Percentiles rank a stretch among this genome's conserved stretches.
These are phyloP conservation scores for Lentinula novae-zelandiae DNA, from an alignment of 1,284 basidiomycete genomes.

Conservation along the genomic window DNA sequence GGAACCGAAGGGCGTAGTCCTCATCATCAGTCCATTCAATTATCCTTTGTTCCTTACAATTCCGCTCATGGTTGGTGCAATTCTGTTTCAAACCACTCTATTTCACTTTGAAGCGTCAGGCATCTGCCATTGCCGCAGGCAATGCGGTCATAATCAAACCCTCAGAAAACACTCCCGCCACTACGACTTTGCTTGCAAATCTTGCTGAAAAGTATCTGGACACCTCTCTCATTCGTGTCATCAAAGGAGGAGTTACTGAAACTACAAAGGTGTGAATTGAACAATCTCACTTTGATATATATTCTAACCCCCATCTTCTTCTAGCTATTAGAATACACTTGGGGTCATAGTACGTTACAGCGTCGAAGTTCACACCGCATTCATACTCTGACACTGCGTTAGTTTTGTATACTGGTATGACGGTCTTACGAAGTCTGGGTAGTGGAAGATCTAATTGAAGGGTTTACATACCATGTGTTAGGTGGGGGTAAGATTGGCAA, in stretches of 20 bases:
- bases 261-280: conserved; percentile 54
- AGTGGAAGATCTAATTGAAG: conserved; percentile 5
- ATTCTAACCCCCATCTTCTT: background rate
- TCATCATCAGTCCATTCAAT: conserved; percentile 70
- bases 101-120: conserved; percentile 32
- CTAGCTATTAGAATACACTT: conserved; percentile 73
- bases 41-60: conserved; percentile 51
- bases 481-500: conserved; percentile 75
- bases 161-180: conserved; percentile 73
- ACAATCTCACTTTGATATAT: background rate
- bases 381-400: conserved; percentile 3
- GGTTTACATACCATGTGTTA: conserved; percentile 16
- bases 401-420: conserved; percentile 56
- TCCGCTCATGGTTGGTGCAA: conserved; percentile 47
- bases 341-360: conserved; percentile 75
- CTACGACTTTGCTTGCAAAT: conserved; percentile 66
- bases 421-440: background rate
- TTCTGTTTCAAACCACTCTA: conserved; percentile 8
- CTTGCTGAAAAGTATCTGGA: conserved; percentile 84
- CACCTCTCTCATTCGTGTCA: conserved; percentile 62
- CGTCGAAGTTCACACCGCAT: background rate
- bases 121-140: conserved; percentile 80
- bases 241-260: conserved; percentile 76
- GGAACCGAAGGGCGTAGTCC: conserved; percentile 72
- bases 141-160: conserved; percentile 76